These are phyloP conservation scores for Aspergillus sp. DNA, from an alignment of 2,329 filamentous ascomycete genomes.

Conservation along the genomic window DNA sequence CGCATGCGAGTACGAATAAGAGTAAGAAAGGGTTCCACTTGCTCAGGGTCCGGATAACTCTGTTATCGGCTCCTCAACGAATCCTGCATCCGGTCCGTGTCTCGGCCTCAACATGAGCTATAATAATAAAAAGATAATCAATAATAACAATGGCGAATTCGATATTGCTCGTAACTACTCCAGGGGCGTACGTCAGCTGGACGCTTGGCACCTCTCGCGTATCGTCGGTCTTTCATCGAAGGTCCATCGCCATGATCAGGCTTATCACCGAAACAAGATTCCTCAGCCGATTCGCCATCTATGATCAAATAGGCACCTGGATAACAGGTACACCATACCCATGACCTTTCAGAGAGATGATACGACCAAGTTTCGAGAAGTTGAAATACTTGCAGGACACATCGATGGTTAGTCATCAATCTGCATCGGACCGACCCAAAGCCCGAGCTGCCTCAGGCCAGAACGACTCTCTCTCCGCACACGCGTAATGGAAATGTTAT, in stretches of 20 bases:
- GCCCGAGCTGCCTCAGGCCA: not conserved
- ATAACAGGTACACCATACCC: too few relatives aligned
- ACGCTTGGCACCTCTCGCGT: not conserved
- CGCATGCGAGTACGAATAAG: not conserved
- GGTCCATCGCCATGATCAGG: not conserved
- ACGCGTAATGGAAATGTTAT: not conserved
- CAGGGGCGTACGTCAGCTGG: not conserved
- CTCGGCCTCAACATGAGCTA: too few relatives aligned
- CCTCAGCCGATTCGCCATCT: not conserved
- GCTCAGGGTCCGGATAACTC: conserved; percentile 4
- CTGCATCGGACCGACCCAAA: not conserved
- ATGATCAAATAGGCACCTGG: not conserved
- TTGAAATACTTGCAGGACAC: too few relatives aligned
- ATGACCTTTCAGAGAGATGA: too few relatives aligned
- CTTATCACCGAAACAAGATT: not conserved
- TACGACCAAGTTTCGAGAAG: too few relatives aligned
- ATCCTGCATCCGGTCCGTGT: too few relatives aligned
- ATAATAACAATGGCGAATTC: too few relatives aligned
- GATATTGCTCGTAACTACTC: too few relatives aligned
- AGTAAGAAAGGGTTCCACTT: not conserved
- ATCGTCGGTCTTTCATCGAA: not conserved
- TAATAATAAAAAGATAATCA: too few relatives aligned
- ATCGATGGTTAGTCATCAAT: too few relatives aligned
- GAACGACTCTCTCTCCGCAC: not conserved
- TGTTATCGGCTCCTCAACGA: too few relatives aligned